phyloP scores from a whole-genome alignment of 73 alveolate genomes.

The Diophrys sp. region DNA sequence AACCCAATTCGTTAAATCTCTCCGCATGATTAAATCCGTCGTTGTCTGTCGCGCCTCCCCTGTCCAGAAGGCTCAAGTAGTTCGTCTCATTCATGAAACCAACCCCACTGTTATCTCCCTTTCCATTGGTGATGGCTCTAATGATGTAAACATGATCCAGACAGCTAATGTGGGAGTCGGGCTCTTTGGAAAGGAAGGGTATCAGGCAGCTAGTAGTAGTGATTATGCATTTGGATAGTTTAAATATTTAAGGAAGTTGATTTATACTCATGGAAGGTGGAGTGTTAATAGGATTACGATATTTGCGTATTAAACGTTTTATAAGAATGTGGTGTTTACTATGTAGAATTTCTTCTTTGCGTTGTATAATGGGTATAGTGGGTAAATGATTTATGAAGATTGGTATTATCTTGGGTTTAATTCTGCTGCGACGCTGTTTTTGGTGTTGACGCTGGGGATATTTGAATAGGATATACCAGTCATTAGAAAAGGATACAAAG shows the following conservation, averaged over 20 bases:
- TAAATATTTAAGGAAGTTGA: conserved; percentile 75
- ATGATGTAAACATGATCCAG: conserved; percentile 95
- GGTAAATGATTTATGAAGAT: not conserved
- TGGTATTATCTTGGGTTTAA: not conserved
- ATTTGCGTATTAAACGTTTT: conserved; percentile 74
- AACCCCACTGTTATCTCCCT: conserved; percentile 67
- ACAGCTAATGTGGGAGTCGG: conserved; percentile 97
- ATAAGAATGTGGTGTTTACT: conserved; percentile 69
- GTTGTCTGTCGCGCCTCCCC: conserved; percentile 86
- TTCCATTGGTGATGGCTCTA: conserved; percentile 98
- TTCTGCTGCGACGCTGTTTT: not conserved
- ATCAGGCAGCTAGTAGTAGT: conserved; percentile 91
- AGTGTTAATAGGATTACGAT: conserved; percentile 67
- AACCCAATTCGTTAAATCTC: conserved; percentile 11
- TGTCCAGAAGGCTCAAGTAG: conserved; percentile 93
- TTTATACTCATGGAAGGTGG: conserved; percentile 94
- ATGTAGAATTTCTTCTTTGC: not conserved
- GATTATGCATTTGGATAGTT: conserved; percentile 89
- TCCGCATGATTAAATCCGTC: conserved; percentile 53
- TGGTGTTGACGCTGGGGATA: too few relatives aligned
- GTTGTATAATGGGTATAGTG: not conserved
- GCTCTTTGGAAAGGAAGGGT: conserved; percentile 90
- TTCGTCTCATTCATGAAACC: conserved; percentile 62
- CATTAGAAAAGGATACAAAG: too few relatives aligned
- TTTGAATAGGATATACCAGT: not conserved